These are phyloP conservation scores for Mucor lusitanicus DNA, from an alignment of 371 early-diverging fungal species.

Conservation along the genomic window DNA sequence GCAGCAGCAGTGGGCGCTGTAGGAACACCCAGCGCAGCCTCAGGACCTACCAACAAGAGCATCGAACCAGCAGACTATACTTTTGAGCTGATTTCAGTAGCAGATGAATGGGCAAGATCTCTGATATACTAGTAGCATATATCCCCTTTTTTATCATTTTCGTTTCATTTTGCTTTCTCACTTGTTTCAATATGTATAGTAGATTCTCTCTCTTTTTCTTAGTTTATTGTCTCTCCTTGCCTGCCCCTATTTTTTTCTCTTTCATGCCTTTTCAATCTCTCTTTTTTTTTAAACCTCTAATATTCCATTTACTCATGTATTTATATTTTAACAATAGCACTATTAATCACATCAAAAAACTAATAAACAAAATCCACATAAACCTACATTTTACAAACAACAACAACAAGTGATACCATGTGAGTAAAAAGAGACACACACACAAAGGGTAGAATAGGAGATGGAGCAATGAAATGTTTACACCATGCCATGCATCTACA, in stretches of 20 bases:
- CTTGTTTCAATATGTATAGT: neutral
- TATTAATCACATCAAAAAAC: neutral
- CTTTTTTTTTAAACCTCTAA: neutral
- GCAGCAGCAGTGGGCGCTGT: conserved; percentile 38
- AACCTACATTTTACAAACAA: neutral
- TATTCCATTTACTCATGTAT: neutral
- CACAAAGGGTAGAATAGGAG: neutral
- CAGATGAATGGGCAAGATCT: conserved; percentile 55
- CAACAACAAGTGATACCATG: neutral
- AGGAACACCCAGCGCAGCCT: conserved; percentile 24
- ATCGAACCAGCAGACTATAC: conserved; percentile 56
- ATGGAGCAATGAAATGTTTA: neutral
- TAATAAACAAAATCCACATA: neutral
- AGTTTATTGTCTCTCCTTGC: neutral
- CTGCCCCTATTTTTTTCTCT: neutral
- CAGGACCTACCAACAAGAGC: conserved; percentile 20
- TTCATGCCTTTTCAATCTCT: neutral
- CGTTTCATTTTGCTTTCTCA: neutral
- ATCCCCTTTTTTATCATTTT: neutral
- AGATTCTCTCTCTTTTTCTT: conserved; percentile 1
- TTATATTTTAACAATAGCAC: neutral
- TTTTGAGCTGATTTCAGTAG: conserved; percentile 53
- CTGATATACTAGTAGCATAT: conserved; percentile 31
- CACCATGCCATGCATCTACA: neutral
- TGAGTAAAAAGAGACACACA: neutral